These are phyloP conservation scores for Leishmania tropica DNA, from an alignment of 208 protist genomes.

Conservation along the genomic window DNA sequence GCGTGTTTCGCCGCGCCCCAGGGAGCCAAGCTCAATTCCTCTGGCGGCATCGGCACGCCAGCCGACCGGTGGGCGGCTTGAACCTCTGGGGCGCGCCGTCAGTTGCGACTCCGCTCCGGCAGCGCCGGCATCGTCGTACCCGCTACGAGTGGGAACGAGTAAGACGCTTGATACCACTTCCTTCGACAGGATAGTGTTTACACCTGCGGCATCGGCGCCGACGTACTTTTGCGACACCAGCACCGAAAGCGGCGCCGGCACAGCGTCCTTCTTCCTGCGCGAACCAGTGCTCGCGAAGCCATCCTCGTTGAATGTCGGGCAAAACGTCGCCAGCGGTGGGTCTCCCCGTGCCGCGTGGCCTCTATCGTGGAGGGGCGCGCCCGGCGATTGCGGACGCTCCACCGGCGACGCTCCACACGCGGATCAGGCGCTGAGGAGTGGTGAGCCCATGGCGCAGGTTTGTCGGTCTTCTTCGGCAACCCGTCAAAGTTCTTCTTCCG, in stretches of 20 bases:
- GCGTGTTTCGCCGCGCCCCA: no score
- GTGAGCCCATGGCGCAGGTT: not conserved
- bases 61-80: no score
- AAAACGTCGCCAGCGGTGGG: not conserved
- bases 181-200: no score
- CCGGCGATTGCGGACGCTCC: not conserved
- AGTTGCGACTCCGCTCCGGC: no score
- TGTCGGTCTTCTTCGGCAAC: not conserved
- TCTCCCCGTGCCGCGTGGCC: not conserved
- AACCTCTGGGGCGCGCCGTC: no score
- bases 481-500: not conserved
- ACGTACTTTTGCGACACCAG: no score
- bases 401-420: not conserved
- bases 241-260: not conserved
- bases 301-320: not conserved
- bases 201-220: no score
- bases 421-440: not conserved
- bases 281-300: not conserved
- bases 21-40: no score
- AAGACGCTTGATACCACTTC: no score
- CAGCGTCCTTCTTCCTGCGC: not conserved
- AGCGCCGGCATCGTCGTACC: no score
- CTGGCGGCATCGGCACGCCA: no score
- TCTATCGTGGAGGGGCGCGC: not conserved
- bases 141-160: no score